A percentile compares a stretch with the other conserved stretches of the same genome.
Conservation (phyloP, 2,329 filamentous ascomycete species). For the Fusarium protoensiforme region DNA sequence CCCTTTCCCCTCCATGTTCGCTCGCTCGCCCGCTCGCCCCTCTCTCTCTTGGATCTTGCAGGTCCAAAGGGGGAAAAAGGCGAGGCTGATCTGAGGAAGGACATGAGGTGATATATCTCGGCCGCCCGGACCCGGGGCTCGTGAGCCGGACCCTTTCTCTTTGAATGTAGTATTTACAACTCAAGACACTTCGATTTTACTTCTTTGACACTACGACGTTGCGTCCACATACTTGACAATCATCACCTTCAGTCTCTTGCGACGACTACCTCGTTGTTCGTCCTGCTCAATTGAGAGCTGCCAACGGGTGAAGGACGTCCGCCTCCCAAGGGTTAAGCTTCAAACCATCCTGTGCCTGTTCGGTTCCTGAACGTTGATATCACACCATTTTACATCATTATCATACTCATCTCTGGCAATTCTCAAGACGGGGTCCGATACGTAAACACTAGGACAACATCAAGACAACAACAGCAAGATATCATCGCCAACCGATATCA, state of each 20-base stretch:
- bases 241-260: constrained; percentile 1
- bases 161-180: constrained; percentile 21
- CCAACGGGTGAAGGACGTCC: background rate
- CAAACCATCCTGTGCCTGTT: background rate
- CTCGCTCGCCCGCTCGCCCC: background rate
- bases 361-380: constrained; percentile 6
- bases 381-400: constrained; percentile 31
- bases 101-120: constrained; percentile 42
- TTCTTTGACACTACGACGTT: constrained; percentile 5
- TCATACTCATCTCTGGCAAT: constrained; percentile 3
- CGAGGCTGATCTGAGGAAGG: constrained; percentile 28
- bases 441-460: constrained; percentile 1
- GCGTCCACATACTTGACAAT: constrained; percentile 8
- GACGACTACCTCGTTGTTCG: constrained; percentile 6
- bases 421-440: background rate
- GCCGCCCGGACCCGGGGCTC: constrained; percentile 29
- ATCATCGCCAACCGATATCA: background rate
- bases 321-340: constrained; percentile 8
- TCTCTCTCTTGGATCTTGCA: background rate
- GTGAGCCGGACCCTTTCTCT: constrained; percentile 15
- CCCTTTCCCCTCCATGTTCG: background rate
- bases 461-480: background rate
- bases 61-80: constrained; percentile 11
- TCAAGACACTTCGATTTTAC: background rate
- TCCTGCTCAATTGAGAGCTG: constrained; percentile 24